A percentile compares a stretch with the other conserved stretches of the same genome.
These are phyloP conservation scores for Erythrophleum ivorense DNA, from an alignment of 331 rosid species.

Conservation along the genomic window DNA sequence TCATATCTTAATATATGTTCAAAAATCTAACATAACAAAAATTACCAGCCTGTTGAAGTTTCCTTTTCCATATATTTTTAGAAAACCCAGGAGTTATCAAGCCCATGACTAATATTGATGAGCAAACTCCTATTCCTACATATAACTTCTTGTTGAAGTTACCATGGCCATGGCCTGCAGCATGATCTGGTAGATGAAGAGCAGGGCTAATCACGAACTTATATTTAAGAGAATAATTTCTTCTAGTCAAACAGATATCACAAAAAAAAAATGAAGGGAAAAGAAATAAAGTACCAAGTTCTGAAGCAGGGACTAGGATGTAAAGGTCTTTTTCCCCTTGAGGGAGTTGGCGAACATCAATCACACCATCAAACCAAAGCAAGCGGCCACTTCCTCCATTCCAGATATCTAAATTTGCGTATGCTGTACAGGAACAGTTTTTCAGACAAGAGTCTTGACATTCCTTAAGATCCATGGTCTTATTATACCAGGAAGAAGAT, in stretches of 20 bases:
- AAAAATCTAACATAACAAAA: not conserved
- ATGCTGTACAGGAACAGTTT: slow-evolving; percentile 48
- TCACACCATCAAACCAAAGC: slow-evolving; percentile 42
- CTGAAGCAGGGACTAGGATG: not conserved
- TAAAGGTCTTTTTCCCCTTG: slow-evolving; percentile 21
- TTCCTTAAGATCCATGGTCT: not conserved
- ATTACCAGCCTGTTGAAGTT: not conserved
- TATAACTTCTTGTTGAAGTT: not conserved
- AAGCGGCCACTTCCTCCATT: slow-evolving; percentile 41
- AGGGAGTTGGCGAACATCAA: slow-evolving; percentile 32
- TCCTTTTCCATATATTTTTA: not conserved
- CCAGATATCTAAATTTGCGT: slow-evolving; percentile 21
- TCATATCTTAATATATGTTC: not conserved
- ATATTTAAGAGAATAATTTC: not conserved
- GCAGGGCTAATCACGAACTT: not conserved
- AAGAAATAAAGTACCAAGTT: not conserved
- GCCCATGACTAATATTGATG: not conserved
- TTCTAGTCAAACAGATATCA: not conserved
- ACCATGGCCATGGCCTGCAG: not conserved
- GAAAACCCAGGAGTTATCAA: not conserved
- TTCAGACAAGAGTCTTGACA: slow-evolving; percentile 43
- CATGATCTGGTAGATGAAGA: not conserved
- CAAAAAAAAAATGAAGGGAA: not conserved
- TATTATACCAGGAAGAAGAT: slow-evolving; percentile 14
- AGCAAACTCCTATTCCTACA: not conserved